Base-by-base conservation (phyloP, 176 grass and related monocot species). In the Cocos nucifera region DNA sequence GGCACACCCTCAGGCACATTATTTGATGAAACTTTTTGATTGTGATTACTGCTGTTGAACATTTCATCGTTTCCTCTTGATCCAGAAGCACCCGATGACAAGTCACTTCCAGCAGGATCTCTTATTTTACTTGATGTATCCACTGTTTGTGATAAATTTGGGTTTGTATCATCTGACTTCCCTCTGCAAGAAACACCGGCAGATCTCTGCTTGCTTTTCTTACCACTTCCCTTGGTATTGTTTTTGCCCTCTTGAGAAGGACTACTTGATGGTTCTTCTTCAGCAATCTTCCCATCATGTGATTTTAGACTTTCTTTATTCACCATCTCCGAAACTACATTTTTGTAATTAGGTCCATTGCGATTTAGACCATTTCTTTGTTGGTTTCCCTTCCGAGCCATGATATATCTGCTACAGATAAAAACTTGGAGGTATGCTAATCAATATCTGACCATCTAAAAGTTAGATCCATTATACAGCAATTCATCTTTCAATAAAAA, bases 311-410 rank as follows among this genome's bases (percentile, higher is more conserved):
- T 61, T 73, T 89, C 76, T 53, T 60, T 71, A 51, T 56, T 51
- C 54, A 67, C 21, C 63, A 27, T 20, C 52, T 53, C 57, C 24
- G 69, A 50, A 85, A 56, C 50, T 74, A 61, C 23, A 56, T 50
- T 82, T 67, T 88, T 80, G 17, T n/a, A 56, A 17, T 79, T 81
- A 70, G 75, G 27, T 53, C 65, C 59, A 77, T 64, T 61, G 22
- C 59, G 69, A 67, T 82, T 77, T 9, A 56, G 56, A 21, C 49
- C 87, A 79, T 79, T 86, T 69, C 81, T 92, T 61, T 77, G 83
- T 73, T 98, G 93, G 25, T 75, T 76, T 71, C 87, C 93, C 79
- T 83, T 88, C 49, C 84, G 83, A 77, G 81, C 81, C 93, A 98
- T 98, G 76, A 64, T 73, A 44, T 44, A 44, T 44, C 10, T 44